Conservation (phyloP, 768 basidiomycete genomes). For the Rhodotorula taiwanensis region DNA sequence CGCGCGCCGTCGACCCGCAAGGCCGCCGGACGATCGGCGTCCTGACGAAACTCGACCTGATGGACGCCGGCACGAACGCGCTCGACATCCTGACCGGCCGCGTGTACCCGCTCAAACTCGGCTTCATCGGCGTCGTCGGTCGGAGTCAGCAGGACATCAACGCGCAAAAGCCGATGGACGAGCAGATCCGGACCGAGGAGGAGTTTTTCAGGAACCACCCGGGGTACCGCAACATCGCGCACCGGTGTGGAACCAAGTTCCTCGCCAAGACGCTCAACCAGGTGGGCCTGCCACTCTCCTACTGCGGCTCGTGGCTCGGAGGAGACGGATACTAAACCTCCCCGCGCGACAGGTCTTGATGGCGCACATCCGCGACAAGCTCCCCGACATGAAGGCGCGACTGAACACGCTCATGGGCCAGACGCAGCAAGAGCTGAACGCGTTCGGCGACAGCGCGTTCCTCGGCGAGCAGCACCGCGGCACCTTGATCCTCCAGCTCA, state of each 20-base stretch:
- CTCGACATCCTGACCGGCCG: slow-evolving; percentile 91
- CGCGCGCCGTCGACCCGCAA: slow-evolving; percentile 89
- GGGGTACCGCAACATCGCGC: slow-evolving; percentile 89
- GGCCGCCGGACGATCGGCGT: slow-evolving; percentile 94
- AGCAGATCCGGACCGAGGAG: slow-evolving; percentile 73
- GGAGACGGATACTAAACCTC: neutral
- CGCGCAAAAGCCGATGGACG: slow-evolving; percentile 70
- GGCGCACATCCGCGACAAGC: slow-evolving; percentile 95
- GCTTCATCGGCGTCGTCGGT: slow-evolving; percentile 97
- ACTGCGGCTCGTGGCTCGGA: slow-evolving; percentile 1
- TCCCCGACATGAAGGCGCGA: slow-evolving; percentile 98
- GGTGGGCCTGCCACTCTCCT: slow-evolving; percentile 49
- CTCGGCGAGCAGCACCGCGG: slow-evolving; percentile 81
- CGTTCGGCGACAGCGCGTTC: slow-evolving; percentile 87
- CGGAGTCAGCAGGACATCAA: slow-evolving; percentile 97
- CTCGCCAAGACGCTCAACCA: slow-evolving; percentile 88
- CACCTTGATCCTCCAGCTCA: slow-evolving; percentile 79
- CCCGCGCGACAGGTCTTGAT: slow-evolving; percentile 62
- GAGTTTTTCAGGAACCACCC: slow-evolving; percentile 87
- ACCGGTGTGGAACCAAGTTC: slow-evolving; percentile 95
- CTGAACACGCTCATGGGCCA: slow-evolving; percentile 97
- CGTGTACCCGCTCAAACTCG: slow-evolving; percentile 94
- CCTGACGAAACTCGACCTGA: slow-evolving; percentile 92
- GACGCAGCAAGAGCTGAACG: slow-evolving; percentile 94
- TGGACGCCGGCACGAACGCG: slow-evolving; percentile 99